These are phyloP conservation scores for Esteya vermicola DNA, from an alignment of 2,329 filamentous ascomycete species.

Conservation along the genomic window DNA sequence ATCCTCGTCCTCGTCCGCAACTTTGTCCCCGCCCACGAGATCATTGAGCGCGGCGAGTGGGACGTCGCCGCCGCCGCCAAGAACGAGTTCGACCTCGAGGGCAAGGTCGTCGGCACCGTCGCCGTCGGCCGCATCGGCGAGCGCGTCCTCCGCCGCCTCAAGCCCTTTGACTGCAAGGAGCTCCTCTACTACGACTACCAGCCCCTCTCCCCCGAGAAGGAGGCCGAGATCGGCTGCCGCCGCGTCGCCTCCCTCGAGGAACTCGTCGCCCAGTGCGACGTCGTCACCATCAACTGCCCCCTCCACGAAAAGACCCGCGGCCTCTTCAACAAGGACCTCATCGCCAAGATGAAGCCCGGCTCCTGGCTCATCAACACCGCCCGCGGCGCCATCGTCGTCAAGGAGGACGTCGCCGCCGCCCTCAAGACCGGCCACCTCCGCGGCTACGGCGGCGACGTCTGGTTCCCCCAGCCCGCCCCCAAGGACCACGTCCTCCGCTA, in stretches of 20 bases:
- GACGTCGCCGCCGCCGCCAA: constrained; percentile 91
- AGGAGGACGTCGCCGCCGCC: constrained; percentile 93
- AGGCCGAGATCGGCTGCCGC: constrained; percentile 91
- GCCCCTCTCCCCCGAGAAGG: constrained; percentile 68
- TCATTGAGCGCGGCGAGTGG: constrained; percentile 82
- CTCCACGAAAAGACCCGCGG: constrained; percentile 96
- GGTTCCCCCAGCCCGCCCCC: constrained; percentile 96
- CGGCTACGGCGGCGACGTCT: constrained; percentile 80
- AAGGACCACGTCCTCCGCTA: constrained; percentile 84
- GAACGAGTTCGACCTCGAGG: constrained; percentile 95
- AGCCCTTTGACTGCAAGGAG: constrained; percentile 99
- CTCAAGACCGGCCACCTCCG: constrained; percentile 83
- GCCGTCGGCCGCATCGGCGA: constrained; percentile 96
- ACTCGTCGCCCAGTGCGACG: constrained; percentile 83
- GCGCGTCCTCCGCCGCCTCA: constrained; percentile 89
- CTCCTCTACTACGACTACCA: constrained; percentile 99
- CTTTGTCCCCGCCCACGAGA: constrained; percentile 95
- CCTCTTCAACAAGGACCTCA: constrained; percentile 93
- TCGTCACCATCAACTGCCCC: constrained; percentile 99
- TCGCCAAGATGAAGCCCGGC: constrained; percentile 97
- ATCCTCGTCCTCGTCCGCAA: constrained; percentile 93
- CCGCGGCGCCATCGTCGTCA: constrained; percentile 96
- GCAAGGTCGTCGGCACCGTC: constrained; percentile 95
- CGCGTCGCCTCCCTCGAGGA: constrained; percentile 84
- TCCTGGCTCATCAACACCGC: constrained; percentile 98